Conservation (phyloP, 2,329 filamentous ascomycete genomes). For the Colletotrichum eremochloae region DNA sequence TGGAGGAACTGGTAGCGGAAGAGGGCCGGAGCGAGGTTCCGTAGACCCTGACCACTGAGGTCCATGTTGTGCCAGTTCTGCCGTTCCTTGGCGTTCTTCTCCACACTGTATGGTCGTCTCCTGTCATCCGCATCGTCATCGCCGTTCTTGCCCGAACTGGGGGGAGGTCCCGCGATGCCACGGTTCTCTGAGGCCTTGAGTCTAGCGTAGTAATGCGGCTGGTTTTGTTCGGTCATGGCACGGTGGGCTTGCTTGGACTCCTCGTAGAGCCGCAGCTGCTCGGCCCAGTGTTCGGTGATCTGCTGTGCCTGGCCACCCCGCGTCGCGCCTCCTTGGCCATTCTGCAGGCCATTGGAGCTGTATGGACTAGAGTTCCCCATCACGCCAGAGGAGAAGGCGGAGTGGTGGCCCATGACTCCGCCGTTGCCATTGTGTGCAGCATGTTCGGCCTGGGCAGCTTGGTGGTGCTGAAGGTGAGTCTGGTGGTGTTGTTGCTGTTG, state of each 20-base stretch:
- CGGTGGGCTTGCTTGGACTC: slow-evolving; percentile 79
- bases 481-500: slow-evolving; percentile 73
- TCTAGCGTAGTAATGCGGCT: slow-evolving; percentile 79
- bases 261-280: slow-evolving; percentile 85
- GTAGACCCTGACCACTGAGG: slow-evolving; percentile 94
- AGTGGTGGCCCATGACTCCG: slow-evolving; percentile 68
- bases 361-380: slow-evolving; percentile 75
- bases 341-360: slow-evolving; percentile 66
- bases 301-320: slow-evolving; percentile 66
- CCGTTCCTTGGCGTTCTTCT: slow-evolving; percentile 71
- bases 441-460: slow-evolving; percentile 71
- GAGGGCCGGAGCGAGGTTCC: slow-evolving; percentile 81
- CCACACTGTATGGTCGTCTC: slow-evolving; percentile 74
- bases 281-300: slow-evolving; percentile 82
- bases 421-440: slow-evolving; percentile 66
- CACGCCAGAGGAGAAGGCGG: slow-evolving; percentile 72
- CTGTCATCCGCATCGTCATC: slow-evolving; percentile 70
- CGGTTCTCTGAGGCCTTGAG: slow-evolving; percentile 79
- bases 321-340: slow-evolving; percentile 65
- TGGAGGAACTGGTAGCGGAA: slow-evolving; percentile 92
- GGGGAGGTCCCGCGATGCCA: slow-evolving; percentile 69
- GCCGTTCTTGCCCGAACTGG: slow-evolving; percentile 61
- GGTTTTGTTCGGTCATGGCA: slow-evolving; percentile 77
- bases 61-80: slow-evolving; percentile 96
- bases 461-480: slow-evolving; percentile 74